Percentiles rank a stretch among this genome's conserved stretches.
phyloP scores from a whole-genome alignment of 2,329 filamentous ascomycete species.

The Penicillium sp. region DNA sequence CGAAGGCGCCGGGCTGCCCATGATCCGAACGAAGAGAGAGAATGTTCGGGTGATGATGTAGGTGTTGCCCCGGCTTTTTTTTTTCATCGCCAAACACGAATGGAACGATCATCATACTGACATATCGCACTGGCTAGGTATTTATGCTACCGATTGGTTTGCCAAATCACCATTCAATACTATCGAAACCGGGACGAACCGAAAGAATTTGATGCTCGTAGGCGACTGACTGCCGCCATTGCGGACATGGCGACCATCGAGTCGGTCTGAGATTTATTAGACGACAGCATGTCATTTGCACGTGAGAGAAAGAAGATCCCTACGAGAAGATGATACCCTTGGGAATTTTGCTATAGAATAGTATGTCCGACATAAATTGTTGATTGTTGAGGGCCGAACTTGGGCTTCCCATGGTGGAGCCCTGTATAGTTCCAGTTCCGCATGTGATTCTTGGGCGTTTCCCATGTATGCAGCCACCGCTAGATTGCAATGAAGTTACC shows the following conservation, averaged over 20 bases:
- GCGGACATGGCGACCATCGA: slow-evolving; percentile 31
- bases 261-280: slow-evolving; percentile 11
- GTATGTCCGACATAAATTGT: slow-evolving; percentile 4
- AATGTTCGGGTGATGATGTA: slow-evolving; percentile 40
- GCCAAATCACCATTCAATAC: slow-evolving; percentile 42
- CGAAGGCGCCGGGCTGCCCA: slow-evolving; percentile 38
- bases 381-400: not conserved
- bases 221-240: slow-evolving; percentile 36
- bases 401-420: not conserved
- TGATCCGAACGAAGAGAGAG: slow-evolving; percentile 27
- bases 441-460: slow-evolving; percentile 15
- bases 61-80: slow-evolving; percentile 13
- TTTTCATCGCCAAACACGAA: not conserved
- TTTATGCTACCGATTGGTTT: slow-evolving; percentile 42
- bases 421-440: slow-evolving; percentile 11
- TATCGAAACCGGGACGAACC: slow-evolving; percentile 40
- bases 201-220: slow-evolving; percentile 41
- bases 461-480: not conserved
- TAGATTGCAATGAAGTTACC: not conserved
- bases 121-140: slow-evolving; percentile 31
- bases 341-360: not conserved
- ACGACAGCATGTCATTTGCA: slow-evolving; percentile 2
- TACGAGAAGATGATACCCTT: slow-evolving; percentile 8
- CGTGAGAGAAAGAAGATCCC: not conserved
- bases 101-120: not conserved